Conservation (phyloP, 2,329 filamentous ascomycete genomes). For the Diplodia scrobiculata region DNA sequence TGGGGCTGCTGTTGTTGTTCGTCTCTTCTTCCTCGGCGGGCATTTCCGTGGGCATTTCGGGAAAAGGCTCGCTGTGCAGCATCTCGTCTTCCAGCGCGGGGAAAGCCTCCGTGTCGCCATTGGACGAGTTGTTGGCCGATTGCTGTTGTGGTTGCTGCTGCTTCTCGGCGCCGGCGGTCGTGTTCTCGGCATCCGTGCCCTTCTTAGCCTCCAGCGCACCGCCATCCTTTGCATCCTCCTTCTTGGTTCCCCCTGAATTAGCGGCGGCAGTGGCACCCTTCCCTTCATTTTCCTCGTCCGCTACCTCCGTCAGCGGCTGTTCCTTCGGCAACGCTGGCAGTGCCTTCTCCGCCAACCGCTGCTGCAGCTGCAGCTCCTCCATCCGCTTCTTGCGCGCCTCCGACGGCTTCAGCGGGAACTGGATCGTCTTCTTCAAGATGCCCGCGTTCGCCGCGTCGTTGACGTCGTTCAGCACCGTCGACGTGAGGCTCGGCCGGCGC, state of each 20-base stretch:
- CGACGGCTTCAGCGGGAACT: slow-evolving; percentile 36
- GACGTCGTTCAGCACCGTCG: slow-evolving; percentile 23
- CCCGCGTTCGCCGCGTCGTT: slow-evolving; percentile 34
- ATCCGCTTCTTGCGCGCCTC: not conserved
- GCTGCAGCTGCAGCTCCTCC: not conserved
- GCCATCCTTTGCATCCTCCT: not conserved
- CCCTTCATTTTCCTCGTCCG: not conserved
- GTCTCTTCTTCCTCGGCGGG: not conserved
- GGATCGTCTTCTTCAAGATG: slow-evolving; percentile 42
- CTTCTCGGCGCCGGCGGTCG: not conserved
- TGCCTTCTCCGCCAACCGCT: not conserved
- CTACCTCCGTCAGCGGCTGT: not conserved
- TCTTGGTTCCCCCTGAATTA: not conserved
- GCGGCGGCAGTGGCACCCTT: not conserved
- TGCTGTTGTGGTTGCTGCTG: not conserved
- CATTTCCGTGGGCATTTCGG: not conserved
- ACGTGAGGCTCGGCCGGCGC: not conserved
- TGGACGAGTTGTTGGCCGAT: slow-evolving; percentile 24
- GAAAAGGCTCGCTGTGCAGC: not conserved
- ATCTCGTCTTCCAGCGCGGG: not conserved
- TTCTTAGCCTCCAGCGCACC: not conserved
- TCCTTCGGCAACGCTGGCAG: not conserved
- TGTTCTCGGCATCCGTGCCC: not conserved
- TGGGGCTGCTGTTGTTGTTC: not conserved
- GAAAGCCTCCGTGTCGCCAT: slow-evolving; percentile 21